Evolutionary conservation across 108 stramenopile genomes (phyloP).

Genomic region (Skeletonema potamos): DNA sequence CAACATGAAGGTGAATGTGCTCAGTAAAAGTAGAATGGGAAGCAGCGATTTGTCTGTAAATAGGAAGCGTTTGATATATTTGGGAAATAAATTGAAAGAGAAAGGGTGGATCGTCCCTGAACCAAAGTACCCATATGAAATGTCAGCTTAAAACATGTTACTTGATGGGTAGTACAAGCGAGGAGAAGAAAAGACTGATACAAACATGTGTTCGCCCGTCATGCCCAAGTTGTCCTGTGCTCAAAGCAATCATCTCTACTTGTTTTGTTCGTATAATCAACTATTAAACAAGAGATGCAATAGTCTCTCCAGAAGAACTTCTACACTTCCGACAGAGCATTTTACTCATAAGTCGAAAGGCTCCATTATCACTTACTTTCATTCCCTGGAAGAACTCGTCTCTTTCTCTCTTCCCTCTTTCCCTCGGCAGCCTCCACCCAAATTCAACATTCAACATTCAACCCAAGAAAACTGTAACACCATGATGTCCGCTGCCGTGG

Average conservation of each 20-base stretch:
- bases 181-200: too few species aligned
- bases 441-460: background rate
- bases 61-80: constrained; percentile 25
- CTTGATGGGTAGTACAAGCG: too few species aligned
- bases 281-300: too few species aligned
- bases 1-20: constrained; percentile 11
- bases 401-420: background rate
- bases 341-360: too few species aligned
- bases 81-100: constrained; percentile 18
- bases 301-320: too few species aligned
- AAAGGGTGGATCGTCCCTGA: constrained; percentile 25
- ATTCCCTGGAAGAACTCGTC: too few species aligned
- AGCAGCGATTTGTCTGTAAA: constrained; percentile 34
- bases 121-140: constrained; percentile 26
- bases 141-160: background rate
- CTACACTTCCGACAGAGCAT: too few species aligned
- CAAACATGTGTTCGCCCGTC: too few species aligned
- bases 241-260: too few species aligned
- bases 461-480: background rate
- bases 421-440: background rate
- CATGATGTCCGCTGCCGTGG: constrained; percentile 29
- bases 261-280: too few species aligned
- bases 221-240: too few species aligned
- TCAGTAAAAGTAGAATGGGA: constrained; percentile 25
- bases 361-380: too few species aligned